A percentile compares a stretch with the other conserved stretches of the same genome.
Conservation (phyloP, 1,139 yeast species). For the Meyerozyma athensensis region DNA sequence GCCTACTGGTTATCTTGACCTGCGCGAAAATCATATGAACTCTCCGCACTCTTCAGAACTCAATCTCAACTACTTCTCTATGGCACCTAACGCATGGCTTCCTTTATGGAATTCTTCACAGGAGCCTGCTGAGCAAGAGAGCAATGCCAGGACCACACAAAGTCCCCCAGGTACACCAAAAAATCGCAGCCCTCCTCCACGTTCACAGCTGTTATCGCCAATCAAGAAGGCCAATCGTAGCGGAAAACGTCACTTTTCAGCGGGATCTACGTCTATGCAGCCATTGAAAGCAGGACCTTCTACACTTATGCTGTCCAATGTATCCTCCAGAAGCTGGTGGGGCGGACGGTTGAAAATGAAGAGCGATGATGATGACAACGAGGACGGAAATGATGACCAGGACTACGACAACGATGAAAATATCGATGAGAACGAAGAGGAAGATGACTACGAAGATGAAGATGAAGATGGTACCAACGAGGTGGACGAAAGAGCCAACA, state of each 20-base stretch:
- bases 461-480: slow-evolving; percentile 5
- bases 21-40: background rate
- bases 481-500: background rate
- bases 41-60: background rate
- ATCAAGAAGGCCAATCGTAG: background rate
- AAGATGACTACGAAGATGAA: slow-evolving; percentile 4
- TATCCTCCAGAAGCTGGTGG: slow-evolving; percentile 1
- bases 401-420: slow-evolving; percentile 1
- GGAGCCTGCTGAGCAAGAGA: background rate
- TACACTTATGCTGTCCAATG: background rate
- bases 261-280: background rate
- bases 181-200: too few relatives aligned
- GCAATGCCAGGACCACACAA: background rate
- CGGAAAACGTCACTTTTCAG: background rate
- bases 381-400: slow-evolving; percentile 3
- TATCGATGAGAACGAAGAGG: slow-evolving; percentile 4
- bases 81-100: slow-evolving; percentile 3
- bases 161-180: too few relatives aligned
- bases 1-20: background rate
- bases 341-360: background rate
- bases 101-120: slow-evolving; percentile 1
- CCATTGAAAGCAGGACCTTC: background rate
- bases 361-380: background rate
- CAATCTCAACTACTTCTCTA: background rate
- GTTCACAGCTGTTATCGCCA: background rate